Base-by-base conservation (phyloP, 495 filamentous ascomycete species). In the Chaetomidium leptoderma region DNA sequence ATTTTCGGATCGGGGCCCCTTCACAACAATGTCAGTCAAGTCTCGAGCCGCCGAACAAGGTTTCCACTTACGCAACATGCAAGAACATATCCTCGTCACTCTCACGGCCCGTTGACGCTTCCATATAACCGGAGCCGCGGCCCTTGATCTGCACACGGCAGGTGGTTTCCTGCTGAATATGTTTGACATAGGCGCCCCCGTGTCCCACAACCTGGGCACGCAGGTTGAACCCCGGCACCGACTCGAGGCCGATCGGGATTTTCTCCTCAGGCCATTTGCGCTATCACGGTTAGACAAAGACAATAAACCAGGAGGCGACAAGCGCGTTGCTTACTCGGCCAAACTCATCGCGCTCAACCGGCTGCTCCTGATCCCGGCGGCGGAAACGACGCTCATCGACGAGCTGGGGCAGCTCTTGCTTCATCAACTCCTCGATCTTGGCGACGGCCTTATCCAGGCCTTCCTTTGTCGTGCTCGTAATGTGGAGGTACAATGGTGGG, bases 251-350 rank as follows among this genome's bases (percentile, higher is more conserved):
- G 59, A 97, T 89, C 9, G 90, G 85, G 57, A 98, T 95, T 57
- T 86, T 88, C 72, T 96, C 91, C 66, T 97, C 92, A 8, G 93
- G 93, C 93, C 93, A 97, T 90, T 97, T 97, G 63, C 92, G 91
- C 89, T 96, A 39, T 60, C 35, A 27, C 62, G 66, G 61, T 66
- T n/a, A 70, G 67, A 29, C 32, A 78, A 57, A 75, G 63, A 56
- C 52, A 33, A 56, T 40, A 7, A 4, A 30, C n/a, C n/a, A n/a
- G 36, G 29, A 45, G 23, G 6, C 43, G 24, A 9, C 10, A 26
- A 6, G 40, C 51, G 23, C 4, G 24, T 8, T 19, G 73, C 87
- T 70, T 82, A 96, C 91, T 68, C 93, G 85, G 55, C 92, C 92
- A 74, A 86, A 92, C 69, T 96, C 90, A 67, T 97, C 93, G 53